Base-by-base conservation (phyloP, 192 early-diverging fungal species). In the Backusella parvicylindrica region DNA sequence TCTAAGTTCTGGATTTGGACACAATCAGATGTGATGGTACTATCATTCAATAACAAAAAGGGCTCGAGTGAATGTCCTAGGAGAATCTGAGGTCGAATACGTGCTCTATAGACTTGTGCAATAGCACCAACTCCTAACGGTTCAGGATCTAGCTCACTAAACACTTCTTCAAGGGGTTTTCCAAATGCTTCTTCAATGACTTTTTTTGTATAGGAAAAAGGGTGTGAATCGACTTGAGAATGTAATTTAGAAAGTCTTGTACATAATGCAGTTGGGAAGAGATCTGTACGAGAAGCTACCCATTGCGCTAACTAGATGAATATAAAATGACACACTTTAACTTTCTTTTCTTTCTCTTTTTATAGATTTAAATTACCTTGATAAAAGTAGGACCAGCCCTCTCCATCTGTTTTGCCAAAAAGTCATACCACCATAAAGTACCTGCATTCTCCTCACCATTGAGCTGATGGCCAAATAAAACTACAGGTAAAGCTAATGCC, bases 71-170 rank as follows among this genome's bases (percentile, higher is more conserved):
- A 41, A 28, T 80, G 41, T 1, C 72, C 67, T 21, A 71, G 16
- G 11, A 80, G 26, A 6, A 84, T 63, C 7, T 84, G 71, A 2
- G 86, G 79, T n/a, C 74, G 75, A 26, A 91, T 71, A 2, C 70
- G 78, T 5, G 89, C 90, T 71, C 89, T 86, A 76, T 91, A 91
- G 40, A 96, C 96, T 84, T 99, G 98, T 0, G 96, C 96, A 75
- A 99, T 96, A 18, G 98, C 96, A 6, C 98, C 98, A 18, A 95
- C 94, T 0, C 98, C 98, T 31, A 97, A 85, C 0, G 96, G 95
- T 0, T 68, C 81, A 36, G 86, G 83, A 16, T 93, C 91, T 73
- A 97, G 94, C 35, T 83, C 79, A 35, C 90, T 89, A 86, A 99
- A 97, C 11, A 96, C 75, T 13, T 90, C 86, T 15, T 93, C 89